Percentiles rank a stretch among this genome's conserved stretches.
phyloP scores from a whole-genome alignment of 257 asterid species.

The Rauvolfia tetraphylla region DNA sequence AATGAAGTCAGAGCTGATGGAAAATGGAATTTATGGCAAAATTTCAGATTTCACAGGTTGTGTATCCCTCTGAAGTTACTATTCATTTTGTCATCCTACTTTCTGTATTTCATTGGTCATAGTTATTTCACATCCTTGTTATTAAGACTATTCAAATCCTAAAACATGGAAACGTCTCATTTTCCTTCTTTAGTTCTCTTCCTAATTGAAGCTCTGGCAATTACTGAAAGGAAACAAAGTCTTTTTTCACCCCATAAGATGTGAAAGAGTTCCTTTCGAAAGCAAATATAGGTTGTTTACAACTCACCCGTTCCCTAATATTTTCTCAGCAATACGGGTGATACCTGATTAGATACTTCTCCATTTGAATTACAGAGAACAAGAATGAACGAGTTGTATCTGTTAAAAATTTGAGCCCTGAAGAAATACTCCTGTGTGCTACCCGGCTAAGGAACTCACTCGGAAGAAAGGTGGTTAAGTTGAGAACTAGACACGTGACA shows the following conservation, averaged over 20 bases:
- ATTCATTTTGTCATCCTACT: background rate
- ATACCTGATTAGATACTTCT: background rate
- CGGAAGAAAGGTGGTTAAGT: slow-evolving; percentile 83
- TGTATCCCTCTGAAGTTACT: background rate
- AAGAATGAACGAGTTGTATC: slow-evolving; percentile 80
- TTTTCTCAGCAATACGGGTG: background rate
- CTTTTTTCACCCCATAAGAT: too few relatives aligned
- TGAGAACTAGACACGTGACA: slow-evolving; percentile 69
- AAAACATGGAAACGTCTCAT: background rate
- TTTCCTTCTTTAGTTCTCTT: background rate
- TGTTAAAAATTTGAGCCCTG: slow-evolving; percentile 63
- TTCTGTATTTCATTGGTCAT: background rate
- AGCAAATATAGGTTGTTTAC: too few relatives aligned
- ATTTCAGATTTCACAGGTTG: background rate
- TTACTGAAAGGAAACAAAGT: background rate
- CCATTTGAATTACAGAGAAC: slow-evolving; percentile 46
- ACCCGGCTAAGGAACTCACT: slow-evolving; percentile 72
- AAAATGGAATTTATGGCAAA: background rate
- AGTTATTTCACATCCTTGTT: background rate
- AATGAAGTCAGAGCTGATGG: background rate
- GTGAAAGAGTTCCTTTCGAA: background rate
- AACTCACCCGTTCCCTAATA: background rate
- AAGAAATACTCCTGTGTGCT: slow-evolving; percentile 59
- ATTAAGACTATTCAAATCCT: background rate
- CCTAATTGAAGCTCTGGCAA: background rate